phyloP scores from a whole-genome alignment of 805 yeast genomes.

The Pichia rugopelliculosa region DNA sequence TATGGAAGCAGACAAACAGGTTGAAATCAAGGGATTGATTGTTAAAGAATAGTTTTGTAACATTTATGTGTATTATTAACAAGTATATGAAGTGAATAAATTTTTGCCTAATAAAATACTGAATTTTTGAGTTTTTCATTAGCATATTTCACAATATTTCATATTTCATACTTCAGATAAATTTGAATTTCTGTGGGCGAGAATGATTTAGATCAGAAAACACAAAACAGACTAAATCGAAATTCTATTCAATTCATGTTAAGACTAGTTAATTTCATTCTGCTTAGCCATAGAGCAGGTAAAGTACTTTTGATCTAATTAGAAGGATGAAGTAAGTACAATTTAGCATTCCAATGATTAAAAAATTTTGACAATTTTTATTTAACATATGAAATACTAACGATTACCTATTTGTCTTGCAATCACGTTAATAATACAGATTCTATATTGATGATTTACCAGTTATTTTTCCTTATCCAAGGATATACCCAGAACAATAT shows the following conservation, averaged over 20 bases:
- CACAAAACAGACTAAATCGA: too few relatives aligned
- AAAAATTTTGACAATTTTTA: neutral
- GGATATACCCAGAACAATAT: constrained; percentile 96
- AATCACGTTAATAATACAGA: constrained; percentile 23
- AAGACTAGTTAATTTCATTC: neutral
- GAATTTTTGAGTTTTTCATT: too few relatives aligned
- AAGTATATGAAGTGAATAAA: too few relatives aligned
- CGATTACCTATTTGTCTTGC: neutral
- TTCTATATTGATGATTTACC: constrained; percentile 94
- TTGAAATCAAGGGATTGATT: constrained; percentile 25
- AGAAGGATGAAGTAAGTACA: neutral
- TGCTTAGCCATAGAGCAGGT: neutral
- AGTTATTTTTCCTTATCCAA: constrained; percentile 91
- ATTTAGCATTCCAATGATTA: neutral
- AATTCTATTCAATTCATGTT: too few relatives aligned
- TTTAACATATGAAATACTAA: neutral
- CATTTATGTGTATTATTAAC: neutral
- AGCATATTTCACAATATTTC: too few relatives aligned
- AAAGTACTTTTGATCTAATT: too few relatives aligned
- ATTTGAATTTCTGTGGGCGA: neutral
- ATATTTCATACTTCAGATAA: too few relatives aligned
- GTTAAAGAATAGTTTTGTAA: neutral
- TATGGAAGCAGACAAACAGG: constrained; percentile 87
- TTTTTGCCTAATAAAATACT: too few relatives aligned
- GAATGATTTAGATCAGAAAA: neutral